Evolutionary conservation across 2,329 filamentous ascomycete genomes (phyloP).

Genomic region (Beauveria brongniartii): DNA sequence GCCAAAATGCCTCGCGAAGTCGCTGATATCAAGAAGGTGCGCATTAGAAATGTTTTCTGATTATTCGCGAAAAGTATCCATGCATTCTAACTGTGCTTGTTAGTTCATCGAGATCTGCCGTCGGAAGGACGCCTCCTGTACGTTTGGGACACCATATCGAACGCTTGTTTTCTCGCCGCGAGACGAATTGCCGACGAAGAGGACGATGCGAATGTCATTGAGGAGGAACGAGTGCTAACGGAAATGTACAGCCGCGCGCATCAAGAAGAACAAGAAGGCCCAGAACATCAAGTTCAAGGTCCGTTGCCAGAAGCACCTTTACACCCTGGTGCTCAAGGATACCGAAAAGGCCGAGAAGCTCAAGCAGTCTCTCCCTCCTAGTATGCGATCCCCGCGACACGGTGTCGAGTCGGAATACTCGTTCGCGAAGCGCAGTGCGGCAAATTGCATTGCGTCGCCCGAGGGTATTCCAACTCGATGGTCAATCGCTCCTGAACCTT

Average conservation of each 20-base stretch:
- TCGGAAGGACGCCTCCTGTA: slow-evolving; percentile 99
- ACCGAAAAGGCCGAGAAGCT: slow-evolving; percentile 99
- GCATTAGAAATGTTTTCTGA: slow-evolving; percentile 13
- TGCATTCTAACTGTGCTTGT: slow-evolving; percentile 20
- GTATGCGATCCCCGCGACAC: slow-evolving; percentile 49
- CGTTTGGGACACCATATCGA: slow-evolving; percentile 34
- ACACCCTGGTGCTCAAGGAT: slow-evolving; percentile 98
- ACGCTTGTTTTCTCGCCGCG: neutral
- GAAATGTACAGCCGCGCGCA: slow-evolving; percentile 60
- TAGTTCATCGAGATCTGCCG: slow-evolving; percentile 99
- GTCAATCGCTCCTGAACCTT: neutral
- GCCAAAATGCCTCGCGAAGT: slow-evolving; percentile 97
- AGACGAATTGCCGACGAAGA: neutral
- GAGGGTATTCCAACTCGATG: neutral
- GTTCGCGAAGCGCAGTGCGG: neutral
- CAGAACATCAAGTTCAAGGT: slow-evolving; percentile 99
- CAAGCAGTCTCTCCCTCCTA: slow-evolving; percentile 95
- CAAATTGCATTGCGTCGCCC: neutral
- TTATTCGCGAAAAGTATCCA: neutral
- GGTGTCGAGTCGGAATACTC: neutral
- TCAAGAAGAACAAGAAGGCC: slow-evolving; percentile 91
- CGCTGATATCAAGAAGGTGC: slow-evolving; percentile 87
- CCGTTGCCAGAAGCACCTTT: slow-evolving; percentile 91
- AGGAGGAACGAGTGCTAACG: neutral
- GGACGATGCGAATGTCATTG: neutral